A percentile compares a stretch with the other conserved stretches of the same genome.
These are phyloP conservation scores for Diplodia intermedia DNA, from an alignment of 2,329 filamentous ascomycete species.

Conservation along the genomic window DNA sequence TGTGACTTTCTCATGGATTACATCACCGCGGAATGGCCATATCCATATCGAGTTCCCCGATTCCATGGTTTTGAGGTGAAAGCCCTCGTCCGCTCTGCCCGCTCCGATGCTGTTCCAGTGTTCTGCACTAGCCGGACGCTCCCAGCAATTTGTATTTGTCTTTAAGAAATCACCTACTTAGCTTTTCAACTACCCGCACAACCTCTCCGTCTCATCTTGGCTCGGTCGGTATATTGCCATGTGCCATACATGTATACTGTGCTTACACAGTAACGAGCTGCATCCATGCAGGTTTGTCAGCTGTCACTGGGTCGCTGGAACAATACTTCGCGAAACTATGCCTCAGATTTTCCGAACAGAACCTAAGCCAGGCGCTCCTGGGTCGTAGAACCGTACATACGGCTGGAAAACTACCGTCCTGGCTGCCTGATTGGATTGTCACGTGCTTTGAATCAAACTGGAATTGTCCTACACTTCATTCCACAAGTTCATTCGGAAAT, in stretches of 20 bases:
- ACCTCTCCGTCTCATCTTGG: not conserved
- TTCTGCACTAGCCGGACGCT: too few relatives aligned
- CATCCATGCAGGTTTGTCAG: not conserved
- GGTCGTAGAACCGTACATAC: not conserved
- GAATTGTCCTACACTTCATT: not conserved
- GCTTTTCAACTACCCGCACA: not conserved
- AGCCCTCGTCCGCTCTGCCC: too few relatives aligned
- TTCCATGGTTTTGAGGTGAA: too few relatives aligned
- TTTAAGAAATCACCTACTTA: too few relatives aligned
- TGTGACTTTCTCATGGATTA: too few relatives aligned
- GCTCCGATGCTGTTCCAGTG: too few relatives aligned
- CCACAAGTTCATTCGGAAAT: not conserved
- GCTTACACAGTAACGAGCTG: not conserved
- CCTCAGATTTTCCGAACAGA: not conserved
- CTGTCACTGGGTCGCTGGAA: not conserved
- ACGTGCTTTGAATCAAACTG: not conserved
- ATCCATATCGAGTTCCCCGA: too few relatives aligned
- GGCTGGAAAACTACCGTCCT: not conserved
- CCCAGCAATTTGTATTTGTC: too few relatives aligned
- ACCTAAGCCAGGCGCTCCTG: not conserved
- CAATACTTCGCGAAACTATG: not conserved
- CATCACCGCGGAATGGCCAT: too few relatives aligned
- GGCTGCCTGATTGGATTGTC: not conserved
- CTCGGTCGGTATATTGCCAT: not conserved
- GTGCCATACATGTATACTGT: not conserved